Percentiles rank a stretch among this genome's conserved stretches.
phyloP scores from a whole-genome alignment of 257 asterid species.

The Euphrasia confusa region DNA sequence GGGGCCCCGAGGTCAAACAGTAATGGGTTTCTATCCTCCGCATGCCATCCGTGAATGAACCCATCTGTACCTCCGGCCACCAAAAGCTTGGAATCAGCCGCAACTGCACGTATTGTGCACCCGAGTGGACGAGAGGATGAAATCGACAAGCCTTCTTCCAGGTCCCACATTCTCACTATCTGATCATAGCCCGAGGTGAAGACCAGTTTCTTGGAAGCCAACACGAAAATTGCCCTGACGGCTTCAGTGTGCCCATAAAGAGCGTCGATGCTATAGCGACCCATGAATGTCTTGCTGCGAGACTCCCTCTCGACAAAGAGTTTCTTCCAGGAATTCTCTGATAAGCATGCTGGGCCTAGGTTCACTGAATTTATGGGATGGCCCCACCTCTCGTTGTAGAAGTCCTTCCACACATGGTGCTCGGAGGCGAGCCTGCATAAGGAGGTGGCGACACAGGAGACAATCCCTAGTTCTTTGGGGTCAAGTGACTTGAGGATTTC shows the following conservation, averaged over 20 bases:
- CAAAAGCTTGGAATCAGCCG: conserved; percentile 78
- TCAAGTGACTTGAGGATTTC: conserved; percentile 80
- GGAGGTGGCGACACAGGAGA: conserved; percentile 70
- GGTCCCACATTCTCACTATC: conserved; percentile 85
- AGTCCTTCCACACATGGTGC: conserved; percentile 84
- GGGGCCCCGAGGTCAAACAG: conserved; percentile 64
- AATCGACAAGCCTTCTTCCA: conserved; percentile 82
- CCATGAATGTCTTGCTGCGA: conserved; percentile 81
- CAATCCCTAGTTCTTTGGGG: conserved; percentile 83
- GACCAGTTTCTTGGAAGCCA: conserved; percentile 73
- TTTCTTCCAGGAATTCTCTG: conserved; percentile 86
- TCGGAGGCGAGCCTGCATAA: conserved; percentile 73
- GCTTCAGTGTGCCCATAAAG: conserved; percentile 91
- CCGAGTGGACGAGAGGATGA: conserved; percentile 83
- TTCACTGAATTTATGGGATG: conserved; percentile 38
- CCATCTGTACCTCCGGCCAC: conserved; percentile 96
- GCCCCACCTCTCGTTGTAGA: conserved; percentile 94
- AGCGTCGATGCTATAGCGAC: conserved; percentile 67
- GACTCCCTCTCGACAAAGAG: conserved; percentile 86
- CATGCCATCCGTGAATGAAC: conserved; percentile 92
- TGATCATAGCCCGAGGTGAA: conserved; percentile 96
- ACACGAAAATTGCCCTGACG: conserved; percentile 65
- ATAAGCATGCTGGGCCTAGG: conserved; percentile 38
- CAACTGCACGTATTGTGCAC: conserved; percentile 90
- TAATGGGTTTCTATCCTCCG: conserved; percentile 68